phyloP scores from a whole-genome alignment of 192 early-diverging fungal genomes.

The Backusella psychrophila region DNA sequence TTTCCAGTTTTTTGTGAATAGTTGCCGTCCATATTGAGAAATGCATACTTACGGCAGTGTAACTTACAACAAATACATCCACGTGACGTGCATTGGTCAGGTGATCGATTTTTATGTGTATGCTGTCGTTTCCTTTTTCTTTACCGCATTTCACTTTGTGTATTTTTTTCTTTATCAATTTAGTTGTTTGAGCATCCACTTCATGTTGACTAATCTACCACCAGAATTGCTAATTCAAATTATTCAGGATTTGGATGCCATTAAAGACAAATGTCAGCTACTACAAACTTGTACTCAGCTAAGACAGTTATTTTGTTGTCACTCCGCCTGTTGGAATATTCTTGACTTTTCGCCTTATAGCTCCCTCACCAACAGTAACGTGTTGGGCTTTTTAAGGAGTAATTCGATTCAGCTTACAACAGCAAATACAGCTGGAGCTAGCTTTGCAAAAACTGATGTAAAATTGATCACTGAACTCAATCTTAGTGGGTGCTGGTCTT shows the following conservation, averaged over 20 bases:
- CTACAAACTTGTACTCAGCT: constrained; percentile 13
- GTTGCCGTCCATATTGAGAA: not conserved
- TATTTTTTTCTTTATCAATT: not conserved
- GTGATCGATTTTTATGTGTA: not conserved
- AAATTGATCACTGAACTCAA: not conserved
- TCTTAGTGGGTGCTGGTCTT: constrained; percentile 1
- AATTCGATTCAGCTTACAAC: constrained; percentile 14
- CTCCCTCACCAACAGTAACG: constrained; percentile 1
- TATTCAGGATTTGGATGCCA: constrained; percentile 2
- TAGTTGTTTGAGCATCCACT: not conserved
- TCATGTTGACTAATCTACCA: constrained; percentile 12
- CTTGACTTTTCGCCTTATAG: constrained; percentile 24
- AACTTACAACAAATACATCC: not conserved
- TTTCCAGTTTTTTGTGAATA: not conserved
- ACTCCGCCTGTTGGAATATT: constrained; percentile 19
- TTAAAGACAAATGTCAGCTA: constrained; percentile 23
- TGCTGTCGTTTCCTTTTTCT: not conserved
- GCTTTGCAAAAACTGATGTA: not conserved
- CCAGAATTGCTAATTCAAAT: constrained; percentile 26
- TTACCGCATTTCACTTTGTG: not conserved
- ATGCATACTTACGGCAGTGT: not conserved
- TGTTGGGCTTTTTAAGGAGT: constrained; percentile 16
- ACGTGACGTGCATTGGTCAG: not conserved
- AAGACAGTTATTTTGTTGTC: constrained; percentile 7
- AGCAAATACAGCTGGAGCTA: not conserved